These are phyloP conservation scores for Sphagnurus paluster DNA, from an alignment of 1,284 basidiomycete species.

Conservation along the genomic window DNA sequence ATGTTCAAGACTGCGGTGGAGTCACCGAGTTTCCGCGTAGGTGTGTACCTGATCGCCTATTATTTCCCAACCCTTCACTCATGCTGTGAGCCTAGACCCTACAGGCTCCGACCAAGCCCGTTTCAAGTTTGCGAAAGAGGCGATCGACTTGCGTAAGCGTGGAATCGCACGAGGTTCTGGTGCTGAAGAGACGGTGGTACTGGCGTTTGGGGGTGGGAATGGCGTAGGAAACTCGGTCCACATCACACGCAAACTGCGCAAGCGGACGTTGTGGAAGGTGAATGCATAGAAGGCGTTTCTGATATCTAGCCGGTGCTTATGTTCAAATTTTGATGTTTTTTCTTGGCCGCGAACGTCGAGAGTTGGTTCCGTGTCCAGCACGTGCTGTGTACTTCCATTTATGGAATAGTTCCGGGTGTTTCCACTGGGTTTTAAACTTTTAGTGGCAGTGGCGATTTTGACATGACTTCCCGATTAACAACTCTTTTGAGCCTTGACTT, in stretches of 20 bases:
- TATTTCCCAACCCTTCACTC: constrained; percentile 13
- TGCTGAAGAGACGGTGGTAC: constrained; percentile 81
- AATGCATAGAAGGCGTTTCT: constrained; percentile 50
- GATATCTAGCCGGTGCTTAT: constrained; percentile 3
- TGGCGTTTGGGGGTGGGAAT: constrained; percentile 75
- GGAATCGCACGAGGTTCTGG: constrained; percentile 61
- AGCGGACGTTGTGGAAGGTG: constrained; percentile 84
- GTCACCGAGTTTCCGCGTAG: constrained; percentile 74
- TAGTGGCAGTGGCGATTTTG: constrained; percentile 38
- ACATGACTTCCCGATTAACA: constrained; percentile 30
- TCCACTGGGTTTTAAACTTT: constrained; percentile 35
- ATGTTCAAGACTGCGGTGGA: constrained; percentile 80
- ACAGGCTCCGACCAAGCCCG: constrained; percentile 80
- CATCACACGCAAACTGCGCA: constrained; percentile 82
- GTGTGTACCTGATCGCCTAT: constrained; percentile 39
- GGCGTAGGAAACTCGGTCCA: constrained; percentile 77
- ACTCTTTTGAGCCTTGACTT: constrained; percentile 19
- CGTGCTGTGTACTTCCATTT: constrained; percentile 27
- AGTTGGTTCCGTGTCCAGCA: constrained; percentile 26
- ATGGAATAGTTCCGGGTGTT: constrained; percentile 37
- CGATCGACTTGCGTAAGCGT: constrained; percentile 76
- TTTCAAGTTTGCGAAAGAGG: constrained; percentile 88
- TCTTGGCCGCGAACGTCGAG: neutral
- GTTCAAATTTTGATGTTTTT: constrained; percentile 2
- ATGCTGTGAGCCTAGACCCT: constrained; percentile 18